Base-by-base conservation (phyloP, 495 filamentous ascomycete genomes). In the Talaromyces wortmannii region DNA sequence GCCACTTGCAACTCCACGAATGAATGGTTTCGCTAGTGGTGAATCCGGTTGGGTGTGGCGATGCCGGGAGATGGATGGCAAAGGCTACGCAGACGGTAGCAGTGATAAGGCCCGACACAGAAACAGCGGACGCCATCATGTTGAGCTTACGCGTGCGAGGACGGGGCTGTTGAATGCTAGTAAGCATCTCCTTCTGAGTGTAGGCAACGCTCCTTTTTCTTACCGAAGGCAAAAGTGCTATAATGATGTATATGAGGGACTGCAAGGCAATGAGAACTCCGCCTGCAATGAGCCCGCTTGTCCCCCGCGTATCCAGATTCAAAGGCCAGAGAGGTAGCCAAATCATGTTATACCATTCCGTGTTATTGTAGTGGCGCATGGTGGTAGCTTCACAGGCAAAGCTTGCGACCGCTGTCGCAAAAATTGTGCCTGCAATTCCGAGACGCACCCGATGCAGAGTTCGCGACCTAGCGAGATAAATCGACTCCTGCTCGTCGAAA, bases 1-100 rank as follows among this genome's bases (percentile, higher is more conserved):
- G 68, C 73, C 75, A 79, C 58, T 78, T 79, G 63, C 78, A 81
- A 5, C 77, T 78, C 78, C 78, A 81, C 49, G 70, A 75, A 29
- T 74, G 65, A 13, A 81, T 64, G 8, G 75, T 80, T 53, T 79
- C 77, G 16, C 67, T 66, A 1, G 60, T 43, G 55, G 58, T 67
- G 55, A 74, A 75, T 29, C 66, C 68, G 16, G 47, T 66, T 11
- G 71, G 68, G 43, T 68, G 67, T 1, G 63, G 60, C 15, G 76
- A 69, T 7, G 68, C 70, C 0, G 74, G 72, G 7, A 68, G 67
- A 55, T 75, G 70, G 31, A 77, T 71, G 23, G 64, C 66, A 58
- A 78, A 78, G 13, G 73, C 53, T 23, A 76, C 56, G 13, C 67
- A 64, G 15, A 74, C 65, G 8, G 78, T 59, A 13, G 78, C 59